Percentiles rank a stretch among this genome's conserved stretches.
phyloP scores from a whole-genome alignment of 176 grass and related monocot species.

The Zoysia japonica region DNA sequence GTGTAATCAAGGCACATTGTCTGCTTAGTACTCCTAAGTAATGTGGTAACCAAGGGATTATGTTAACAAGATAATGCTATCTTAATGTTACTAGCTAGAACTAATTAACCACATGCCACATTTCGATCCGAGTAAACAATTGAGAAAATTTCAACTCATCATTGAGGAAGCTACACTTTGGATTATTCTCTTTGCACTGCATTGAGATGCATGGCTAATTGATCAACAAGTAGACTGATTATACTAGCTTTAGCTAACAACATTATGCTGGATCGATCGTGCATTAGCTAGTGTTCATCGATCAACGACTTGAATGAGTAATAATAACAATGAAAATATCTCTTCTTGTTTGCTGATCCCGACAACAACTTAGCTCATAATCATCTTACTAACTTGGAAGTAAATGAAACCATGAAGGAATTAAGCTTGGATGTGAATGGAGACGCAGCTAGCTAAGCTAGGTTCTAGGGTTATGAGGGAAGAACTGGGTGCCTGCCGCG shows the following conservation, averaged over 20 bases:
- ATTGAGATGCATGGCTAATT: slow-evolving; percentile 31
- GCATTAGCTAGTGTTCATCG: slow-evolving; percentile 42
- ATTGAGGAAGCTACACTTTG: slow-evolving; percentile 47
- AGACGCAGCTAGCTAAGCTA: slow-evolving; percentile 39
- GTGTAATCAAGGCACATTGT: slow-evolving; percentile 6
- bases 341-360: slow-evolving; percentile 29
- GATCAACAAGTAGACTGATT: slow-evolving; percentile 6
- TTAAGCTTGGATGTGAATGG: slow-evolving; percentile 41
- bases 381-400: slow-evolving; percentile 29
- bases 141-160: slow-evolving; percentile 6
- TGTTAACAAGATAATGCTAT: not conserved
- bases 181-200: slow-evolving; percentile 37
- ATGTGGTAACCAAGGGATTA: slow-evolving; percentile 5
- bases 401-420: slow-evolving; percentile 54
- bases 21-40: slow-evolving; percentile 12
- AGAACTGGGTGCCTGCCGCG: slow-evolving; percentile 96
- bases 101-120: slow-evolving; percentile 39
- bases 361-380: slow-evolving; percentile 33
- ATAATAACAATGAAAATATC: slow-evolving; percentile 29
- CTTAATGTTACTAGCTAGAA: not conserved
- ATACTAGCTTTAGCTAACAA: slow-evolving; percentile 46
- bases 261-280: slow-evolving; percentile 26
- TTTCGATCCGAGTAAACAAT: slow-evolving; percentile 32
- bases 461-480: slow-evolving; percentile 92
- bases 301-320: slow-evolving; percentile 20